Evolutionary conservation across 441 rosid genomes (phyloP), one percentile per base, ranked within the genome.

Genomic region (Flueggea neowawraea): DNA sequence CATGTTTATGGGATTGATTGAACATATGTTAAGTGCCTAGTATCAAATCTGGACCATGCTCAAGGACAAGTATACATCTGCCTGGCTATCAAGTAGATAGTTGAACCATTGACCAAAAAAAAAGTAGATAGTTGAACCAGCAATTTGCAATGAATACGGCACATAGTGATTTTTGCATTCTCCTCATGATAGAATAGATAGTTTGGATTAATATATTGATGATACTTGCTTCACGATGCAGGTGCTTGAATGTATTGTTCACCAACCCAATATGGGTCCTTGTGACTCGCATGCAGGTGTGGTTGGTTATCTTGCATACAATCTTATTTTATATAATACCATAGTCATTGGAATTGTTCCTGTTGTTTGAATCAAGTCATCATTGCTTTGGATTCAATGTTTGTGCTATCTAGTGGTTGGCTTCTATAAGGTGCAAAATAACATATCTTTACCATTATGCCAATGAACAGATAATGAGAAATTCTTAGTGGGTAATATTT

Each of bases 221-320:
- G 44, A 31, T 31, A 31, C 6, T 39, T 60, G 43, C 54, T 65
- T 68, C 62, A 51, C 51, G 56, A 63, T 61, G 74, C 78, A 86
- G 92, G 75, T 79, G 87, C 52, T 69, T 86, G 75, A 86, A 86
- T 78, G 92, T 86, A 33, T 69, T 84, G 70, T 65, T 86, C 60
- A 86, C 89, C 55, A 82, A 45, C 55, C 92, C 89, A 0, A 80
- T 84, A 55, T 86, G 92, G 89, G 88, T 86, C 57, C 92, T 86
- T 15, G 86, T 86, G 56, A 86, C 86, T 51, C 88, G 92, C 12
- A 86, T 86, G 89, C 88, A 84, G 91, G 91, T 86, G 44, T n/a
- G 28, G 28, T 22, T 55, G 8, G 6, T 12, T n/a, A n/a, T n/a
- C n/a, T n/a, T n/a, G 28, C 28, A 22, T 22, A 22, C 28, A 22